Base-by-base conservation (phyloP, 345 rosid species). In the Physaria fendleri region DNA sequence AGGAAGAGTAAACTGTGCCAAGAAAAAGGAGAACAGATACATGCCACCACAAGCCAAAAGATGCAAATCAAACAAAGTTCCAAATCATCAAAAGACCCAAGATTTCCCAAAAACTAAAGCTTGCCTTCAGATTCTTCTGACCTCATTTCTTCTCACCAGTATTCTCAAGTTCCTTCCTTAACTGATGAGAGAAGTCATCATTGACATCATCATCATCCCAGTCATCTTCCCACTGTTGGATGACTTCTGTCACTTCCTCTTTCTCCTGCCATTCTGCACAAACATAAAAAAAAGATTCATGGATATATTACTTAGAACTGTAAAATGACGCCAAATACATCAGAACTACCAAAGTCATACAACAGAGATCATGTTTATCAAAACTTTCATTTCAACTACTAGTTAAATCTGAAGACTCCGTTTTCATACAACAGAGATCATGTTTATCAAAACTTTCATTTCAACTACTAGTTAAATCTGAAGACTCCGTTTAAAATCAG, bases 161-260 rank as follows among this genome's bases (percentile, higher is more conserved):
- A 57, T 45, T 81, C 71, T 88, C 97, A 28, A 92, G 78, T 52
- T 92, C 95, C 81, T 64, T 84, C 78, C 83, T 81, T 68, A 88
- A 71, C 84, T 92, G 97, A 62, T 68, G 71, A 0, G 97, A 92
- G 88, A 92, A 90, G 54, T 90, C 97, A 35, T 90, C 95, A 42
- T 63, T 87, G 54, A 87, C 94, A 71, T 90, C 95, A 50, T 90
- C 94, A 64, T 90, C 97, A 71, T 90, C 95, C 95, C 95, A 90
- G 25, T 90, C 97, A 32, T 90, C 97, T 71, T 87, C 94, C 95
- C 97, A 90, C 63, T 90, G 97, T 70, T 83, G 97, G 3, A 79
- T 73, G 54, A 77, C 79, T 18, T 90, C 94, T 15, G 80, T 81
- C n/a, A 68, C 84, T 73, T 85, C 95, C 68, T 82, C 94, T 71